Evolutionary conservation across 2,329 filamentous ascomycete genomes (phyloP).

Genomic region (Scorias spongiosa): DNA sequence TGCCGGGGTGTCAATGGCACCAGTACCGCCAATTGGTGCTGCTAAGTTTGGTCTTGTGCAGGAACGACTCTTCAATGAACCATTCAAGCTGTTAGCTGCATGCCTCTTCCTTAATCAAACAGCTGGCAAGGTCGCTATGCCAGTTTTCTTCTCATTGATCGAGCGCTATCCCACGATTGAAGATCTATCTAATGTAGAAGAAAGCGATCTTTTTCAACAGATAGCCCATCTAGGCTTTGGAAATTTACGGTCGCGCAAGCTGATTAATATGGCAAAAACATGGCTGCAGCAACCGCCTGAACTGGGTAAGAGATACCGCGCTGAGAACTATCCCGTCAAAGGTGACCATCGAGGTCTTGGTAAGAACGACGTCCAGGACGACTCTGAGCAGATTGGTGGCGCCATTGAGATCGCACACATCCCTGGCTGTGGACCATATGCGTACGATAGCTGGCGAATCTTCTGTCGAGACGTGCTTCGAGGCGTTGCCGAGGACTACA

Average conservation of each 20-base stretch:
- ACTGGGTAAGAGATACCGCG: slow-evolving; percentile 41
- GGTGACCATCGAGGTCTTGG: slow-evolving; percentile 33
- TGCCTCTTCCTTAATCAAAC: slow-evolving; percentile 79
- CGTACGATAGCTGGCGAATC: slow-evolving; percentile 81
- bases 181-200: slow-evolving; percentile 43
- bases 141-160: slow-evolving; percentile 56
- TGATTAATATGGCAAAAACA: slow-evolving; percentile 53
- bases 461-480: slow-evolving; percentile 73
- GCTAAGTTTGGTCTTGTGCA: slow-evolving; percentile 65
- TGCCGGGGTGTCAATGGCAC: slow-evolving; percentile 30
- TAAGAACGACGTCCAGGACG: slow-evolving; percentile 28
- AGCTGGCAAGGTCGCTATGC: slow-evolving; percentile 56
- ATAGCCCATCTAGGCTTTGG: slow-evolving; percentile 60
- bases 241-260: slow-evolving; percentile 47
- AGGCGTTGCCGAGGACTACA: slow-evolving; percentile 50
- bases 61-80: slow-evolving; percentile 57
- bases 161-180: slow-evolving; percentile 50
- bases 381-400: slow-evolving; percentile 30
- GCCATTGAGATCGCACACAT: slow-evolving; percentile 78
- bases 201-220: slow-evolving; percentile 42
- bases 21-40: slow-evolving; percentile 51
- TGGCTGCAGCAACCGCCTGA: slow-evolving; percentile 53
- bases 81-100: slow-evolving; percentile 68
- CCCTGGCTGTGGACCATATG: slow-evolving; percentile 62
- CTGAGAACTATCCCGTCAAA: slow-evolving; percentile 38